A percentile compares a stretch with the other conserved stretches of the same genome.
phyloP scores from a whole-genome alignment of 768 basidiomycete species.

The Chalciporus pseudorubinellus region DNA sequence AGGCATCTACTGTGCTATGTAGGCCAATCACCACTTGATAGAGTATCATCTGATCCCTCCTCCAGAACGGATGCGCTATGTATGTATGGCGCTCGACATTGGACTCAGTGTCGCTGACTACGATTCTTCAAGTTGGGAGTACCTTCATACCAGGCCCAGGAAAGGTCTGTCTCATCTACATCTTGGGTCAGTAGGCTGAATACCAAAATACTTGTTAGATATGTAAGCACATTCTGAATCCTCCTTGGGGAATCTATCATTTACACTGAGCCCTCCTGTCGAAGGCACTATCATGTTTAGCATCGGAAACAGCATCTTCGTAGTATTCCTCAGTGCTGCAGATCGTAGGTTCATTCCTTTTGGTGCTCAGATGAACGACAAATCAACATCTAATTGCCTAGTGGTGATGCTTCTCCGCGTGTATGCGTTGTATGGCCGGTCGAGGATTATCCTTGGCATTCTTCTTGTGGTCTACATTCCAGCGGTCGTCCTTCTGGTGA shows the following conservation, averaged over 20 bases:
- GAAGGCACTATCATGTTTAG: no score
- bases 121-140: neutral
- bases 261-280: no score
- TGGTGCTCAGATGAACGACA: neutral
- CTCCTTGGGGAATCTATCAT: no score
- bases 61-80: no score
- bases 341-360: neutral
- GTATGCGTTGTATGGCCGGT: neutral
- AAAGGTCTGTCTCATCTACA: neutral
- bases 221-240: no score
- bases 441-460: neutral
- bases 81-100: neutral
- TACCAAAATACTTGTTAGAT: no score
- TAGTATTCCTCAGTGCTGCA: neutral
- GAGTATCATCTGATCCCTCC: no score
- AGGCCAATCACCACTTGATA: neutral
- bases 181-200: neutral
- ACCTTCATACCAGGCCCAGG: neutral
- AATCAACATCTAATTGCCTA: neutral
- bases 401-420: conserved; percentile 1
- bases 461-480: conserved; percentile 2
- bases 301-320: no score
- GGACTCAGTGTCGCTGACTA: neutral
- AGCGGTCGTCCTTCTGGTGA: neutral
- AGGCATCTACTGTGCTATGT: conserved; percentile 2